These are phyloP conservation scores for Talaromyces ruber DNA, from an alignment of 495 filamentous ascomycete species.

Conservation along the genomic window DNA sequence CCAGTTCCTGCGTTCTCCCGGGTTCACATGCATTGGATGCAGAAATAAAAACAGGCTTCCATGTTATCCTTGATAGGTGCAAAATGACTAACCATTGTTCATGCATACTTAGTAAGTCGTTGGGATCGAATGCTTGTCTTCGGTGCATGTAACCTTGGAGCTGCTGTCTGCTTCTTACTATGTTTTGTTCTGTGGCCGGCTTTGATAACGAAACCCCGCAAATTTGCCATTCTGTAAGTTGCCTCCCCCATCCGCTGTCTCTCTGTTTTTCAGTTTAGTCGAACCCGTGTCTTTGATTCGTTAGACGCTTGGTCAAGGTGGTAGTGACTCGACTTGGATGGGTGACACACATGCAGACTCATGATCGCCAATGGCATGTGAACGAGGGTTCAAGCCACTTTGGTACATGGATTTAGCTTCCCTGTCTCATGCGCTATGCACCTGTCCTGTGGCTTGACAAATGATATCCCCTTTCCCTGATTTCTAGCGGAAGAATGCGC, in stretches of 20 bases:
- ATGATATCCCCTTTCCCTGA: background rate
- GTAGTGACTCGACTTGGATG: background rate
- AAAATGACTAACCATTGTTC: constrained; percentile 1
- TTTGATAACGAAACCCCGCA: constrained; percentile 68
- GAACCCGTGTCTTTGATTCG: background rate
- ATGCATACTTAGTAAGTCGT: constrained; percentile 64
- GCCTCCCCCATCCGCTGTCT: constrained; percentile 6
- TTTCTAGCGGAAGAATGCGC: background rate
- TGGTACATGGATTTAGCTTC: background rate
- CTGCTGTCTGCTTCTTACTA: constrained; percentile 82
- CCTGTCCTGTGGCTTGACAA: background rate
- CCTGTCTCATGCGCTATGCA: background rate
- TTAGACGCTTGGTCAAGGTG: background rate
- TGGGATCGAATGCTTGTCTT: constrained; percentile 96
- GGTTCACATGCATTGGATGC: constrained; percentile 13
- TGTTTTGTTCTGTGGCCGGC: constrained; percentile 86
- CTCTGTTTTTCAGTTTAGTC: background rate
- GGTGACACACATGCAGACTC: background rate
- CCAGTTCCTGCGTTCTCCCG: constrained; percentile 32
- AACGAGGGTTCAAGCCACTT: background rate
- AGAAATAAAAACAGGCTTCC: constrained; percentile 11
- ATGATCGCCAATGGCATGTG: constrained; percentile 3
- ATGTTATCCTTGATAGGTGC: constrained; percentile 1
- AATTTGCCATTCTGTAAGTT: constrained; percentile 97
- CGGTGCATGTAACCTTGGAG: constrained; percentile 82